Conservation (phyloP, 2,329 filamentous ascomycete genomes). For the Clonostachys solani region DNA sequence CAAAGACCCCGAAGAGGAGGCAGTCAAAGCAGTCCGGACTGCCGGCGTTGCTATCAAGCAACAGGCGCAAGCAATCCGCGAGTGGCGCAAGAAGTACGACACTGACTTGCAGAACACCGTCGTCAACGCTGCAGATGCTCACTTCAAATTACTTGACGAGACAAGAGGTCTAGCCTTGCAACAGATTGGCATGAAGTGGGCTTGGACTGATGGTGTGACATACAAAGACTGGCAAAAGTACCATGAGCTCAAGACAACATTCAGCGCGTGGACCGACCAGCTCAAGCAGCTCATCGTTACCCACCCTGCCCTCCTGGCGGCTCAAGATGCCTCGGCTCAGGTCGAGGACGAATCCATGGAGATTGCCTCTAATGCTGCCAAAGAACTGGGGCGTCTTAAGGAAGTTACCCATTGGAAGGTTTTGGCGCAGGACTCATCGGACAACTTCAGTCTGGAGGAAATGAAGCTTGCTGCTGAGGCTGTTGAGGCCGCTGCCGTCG, state of each 20-base stretch:
- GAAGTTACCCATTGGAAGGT: conserved; percentile 84
- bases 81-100: conserved; percentile 73
- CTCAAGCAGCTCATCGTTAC: conserved; percentile 72
- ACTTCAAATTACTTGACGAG: conserved; percentile 76
- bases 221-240: conserved; percentile 98
- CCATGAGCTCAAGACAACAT: conserved; percentile 77
- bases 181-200: conserved; percentile 92
- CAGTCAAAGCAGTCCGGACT: conserved; percentile 52
- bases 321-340: conserved; percentile 62
- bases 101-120: conserved; percentile 65
- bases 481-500: conserved; percentile 19
- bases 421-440: conserved; percentile 63
- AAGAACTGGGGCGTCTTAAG: conserved; percentile 76
- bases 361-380: conserved; percentile 72
- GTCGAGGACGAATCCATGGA: conserved; percentile 78
- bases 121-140: conserved; percentile 69
- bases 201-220: conserved; percentile 90
- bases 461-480: conserved; percentile 54
- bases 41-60: conserved; percentile 72
- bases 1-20: conserved; percentile 33
- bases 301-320: conserved; percentile 66
- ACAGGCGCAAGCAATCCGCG: conserved; percentile 70
- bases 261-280: conserved; percentile 80
- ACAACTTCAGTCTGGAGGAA: conserved; percentile 71
- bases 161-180: conserved; percentile 83